Evolutionary conservation across 2,329 filamentous ascomycete species (phyloP).

Genomic region (Aspergillus arachidicola): DNA sequence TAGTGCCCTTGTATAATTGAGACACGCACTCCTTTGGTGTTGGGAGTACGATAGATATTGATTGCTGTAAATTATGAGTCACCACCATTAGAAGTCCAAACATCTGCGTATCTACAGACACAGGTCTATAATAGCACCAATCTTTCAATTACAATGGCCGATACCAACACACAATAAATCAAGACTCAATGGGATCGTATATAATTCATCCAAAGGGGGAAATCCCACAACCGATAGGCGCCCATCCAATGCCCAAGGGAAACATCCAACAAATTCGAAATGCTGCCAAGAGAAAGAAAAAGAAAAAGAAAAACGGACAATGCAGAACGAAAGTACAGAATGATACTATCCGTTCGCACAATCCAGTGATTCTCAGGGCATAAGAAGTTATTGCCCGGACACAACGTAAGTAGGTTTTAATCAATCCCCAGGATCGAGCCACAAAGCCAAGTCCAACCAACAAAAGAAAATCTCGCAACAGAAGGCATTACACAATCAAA

Average conservation of each 20-base stretch:
- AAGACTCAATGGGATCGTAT: slow-evolving; percentile 5
- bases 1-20: neutral
- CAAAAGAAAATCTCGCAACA: neutral
- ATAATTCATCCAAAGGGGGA: slow-evolving; percentile 3
- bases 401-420: neutral
- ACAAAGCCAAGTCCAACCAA: neutral
- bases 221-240: slow-evolving; percentile 15
- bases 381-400: neutral
- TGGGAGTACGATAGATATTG: neutral
- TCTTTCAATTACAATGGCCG: neutral
- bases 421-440: neutral
- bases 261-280: slow-evolving; percentile 3
- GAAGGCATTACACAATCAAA: neutral
- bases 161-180: slow-evolving; percentile 1
- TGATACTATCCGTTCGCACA: neutral
- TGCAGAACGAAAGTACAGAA: neutral
- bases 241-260: slow-evolving; percentile 21
- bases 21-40: neutral
- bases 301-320: neutral
- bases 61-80: neutral
- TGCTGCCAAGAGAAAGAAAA: neutral
- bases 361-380: neutral
- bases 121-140: neutral
- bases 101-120: neutral
- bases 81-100: neutral